phyloP scores from a whole-genome alignment of 345 rosid species.

The Brassica carinata region DNA sequence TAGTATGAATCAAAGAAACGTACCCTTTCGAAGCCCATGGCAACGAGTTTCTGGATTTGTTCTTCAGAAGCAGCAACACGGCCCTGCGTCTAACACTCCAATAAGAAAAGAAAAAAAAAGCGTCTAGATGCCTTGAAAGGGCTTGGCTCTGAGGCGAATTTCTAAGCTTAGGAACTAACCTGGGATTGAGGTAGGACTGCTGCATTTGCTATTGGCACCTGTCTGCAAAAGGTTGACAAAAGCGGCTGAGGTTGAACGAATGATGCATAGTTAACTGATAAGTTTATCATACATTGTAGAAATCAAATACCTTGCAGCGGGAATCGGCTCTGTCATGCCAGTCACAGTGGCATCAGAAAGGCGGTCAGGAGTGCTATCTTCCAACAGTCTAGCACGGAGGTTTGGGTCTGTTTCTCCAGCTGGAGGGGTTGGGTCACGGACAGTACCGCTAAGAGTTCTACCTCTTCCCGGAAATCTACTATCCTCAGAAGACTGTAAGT shows the following conservation, averaged over 20 bases:
- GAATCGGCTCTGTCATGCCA: constrained; percentile 42
- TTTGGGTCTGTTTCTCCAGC: constrained; percentile 62
- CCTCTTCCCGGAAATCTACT: constrained; percentile 82
- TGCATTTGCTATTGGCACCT: constrained; percentile 34
- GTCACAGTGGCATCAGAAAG: constrained; percentile 44
- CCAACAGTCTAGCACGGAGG: constrained; percentile 81
- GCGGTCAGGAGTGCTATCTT: constrained; percentile 49
- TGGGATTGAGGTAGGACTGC: constrained; percentile 44
- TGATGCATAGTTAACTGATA: not conserved
- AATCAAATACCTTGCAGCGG: constrained; percentile 51
- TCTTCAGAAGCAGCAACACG: constrained; percentile 56
- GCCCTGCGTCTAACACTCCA: constrained; percentile 42
- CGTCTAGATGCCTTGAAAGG: not conserved
- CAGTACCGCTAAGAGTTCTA: constrained; percentile 59
- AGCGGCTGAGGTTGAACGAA: not conserved
- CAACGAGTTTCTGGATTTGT: constrained; percentile 75
- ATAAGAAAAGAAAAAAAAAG: not conserved
- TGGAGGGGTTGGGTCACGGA: constrained; percentile 45
- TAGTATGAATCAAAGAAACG: constrained; percentile 10
- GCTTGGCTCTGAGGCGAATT: not conserved
- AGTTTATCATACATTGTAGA: not conserved
- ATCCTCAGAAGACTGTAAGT: constrained; percentile 63
- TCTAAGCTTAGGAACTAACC: constrained; percentile 42
- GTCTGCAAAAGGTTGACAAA: constrained; percentile 23
- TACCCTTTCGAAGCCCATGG: constrained; percentile 97